Base-by-base conservation (phyloP, 1,139 yeast species). In the Yamadazyma siamensis region DNA sequence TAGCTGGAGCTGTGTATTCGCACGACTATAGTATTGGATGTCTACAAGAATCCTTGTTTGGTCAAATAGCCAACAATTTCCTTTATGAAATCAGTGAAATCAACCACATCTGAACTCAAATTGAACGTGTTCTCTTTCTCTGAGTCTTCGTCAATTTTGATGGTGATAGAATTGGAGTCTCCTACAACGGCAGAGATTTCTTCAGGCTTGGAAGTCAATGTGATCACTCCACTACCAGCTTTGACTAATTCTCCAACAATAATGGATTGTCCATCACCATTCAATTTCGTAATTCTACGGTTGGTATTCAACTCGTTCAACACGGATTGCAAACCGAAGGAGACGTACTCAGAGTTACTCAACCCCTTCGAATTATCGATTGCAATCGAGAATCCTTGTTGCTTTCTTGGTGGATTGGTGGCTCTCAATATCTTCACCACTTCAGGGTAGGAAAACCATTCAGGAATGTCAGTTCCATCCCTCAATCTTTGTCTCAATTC, bases 391-490 rank as follows among this genome's bases (percentile, higher is more conserved):
- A 89, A 89, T 25, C 97, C 97, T 65, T 89, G 97, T 39, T 72
- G 61, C 38, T 71, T 75, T 62, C 96, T 80, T 40, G 97, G 96
- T 38, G 97, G 97, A 59, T 89, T 89, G 27, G 94, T 79, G 47
- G 87, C 94, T 56, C 97, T 81, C 50, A 89, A 74, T 39, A 89
- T 89, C 56, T 76, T 74, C 38, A 89, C 97, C 29, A 89, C 96
- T 61, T 89, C 96, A 5, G 96, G 96, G 62, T 89, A 89, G 3
- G 96, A 86, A 64, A 89, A 89, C 97, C 97, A 89, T 51, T 77
- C 94, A 39, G 97, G 97, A 46, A 89, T 89, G 38, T 80, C 82
- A 27, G 82, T 73, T 36, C 97, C 97, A 38, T 82, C 83, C 65
- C 80, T 82, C 54, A 89, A 75, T 47, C 91, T 77, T 61, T 81